Conservation (phyloP, 345 rosid genomes). For the Murraya koenigii region DNA sequence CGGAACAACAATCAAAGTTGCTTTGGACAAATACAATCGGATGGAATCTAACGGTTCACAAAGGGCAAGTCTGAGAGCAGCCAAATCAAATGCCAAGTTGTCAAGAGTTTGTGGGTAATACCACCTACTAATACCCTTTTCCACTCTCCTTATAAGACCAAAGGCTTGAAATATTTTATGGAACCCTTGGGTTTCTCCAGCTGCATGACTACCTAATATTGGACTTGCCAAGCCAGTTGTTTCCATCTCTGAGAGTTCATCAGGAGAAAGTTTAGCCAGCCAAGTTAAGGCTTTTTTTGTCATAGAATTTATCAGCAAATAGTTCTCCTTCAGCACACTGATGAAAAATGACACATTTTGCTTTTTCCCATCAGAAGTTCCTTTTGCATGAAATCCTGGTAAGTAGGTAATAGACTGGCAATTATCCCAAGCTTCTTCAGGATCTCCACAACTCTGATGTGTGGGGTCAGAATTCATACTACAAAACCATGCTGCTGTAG, state of each 20-base stretch:
- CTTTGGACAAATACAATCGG: conserved; percentile 84
- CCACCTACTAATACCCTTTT: conserved; percentile 69
- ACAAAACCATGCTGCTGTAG: conserved; percentile 82
- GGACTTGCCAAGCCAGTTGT: conserved; percentile 77
- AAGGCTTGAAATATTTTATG: conserved; percentile 73
- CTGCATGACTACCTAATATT: conserved; percentile 39
- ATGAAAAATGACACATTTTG: conserved; percentile 75
- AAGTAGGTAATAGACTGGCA: conserved; percentile 54
- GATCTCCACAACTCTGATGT: conserved; percentile 65
- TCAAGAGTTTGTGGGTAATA: conserved; percentile 66
- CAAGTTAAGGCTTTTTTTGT: conserved; percentile 73
- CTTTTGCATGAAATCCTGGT: conserved; percentile 75
- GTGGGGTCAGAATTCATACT: conserved; percentile 75
- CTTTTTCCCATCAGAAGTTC: conserved; percentile 50
- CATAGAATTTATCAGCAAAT: conserved; percentile 42
- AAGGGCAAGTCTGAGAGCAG: conserved; percentile 76
- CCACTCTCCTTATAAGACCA: conserved; percentile 68
- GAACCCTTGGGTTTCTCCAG: conserved; percentile 39
- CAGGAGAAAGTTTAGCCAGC: conserved; percentile 69
- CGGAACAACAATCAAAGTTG: conserved; percentile 89
- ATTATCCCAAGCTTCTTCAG: conserved; percentile 76
- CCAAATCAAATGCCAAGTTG: conserved; percentile 81
- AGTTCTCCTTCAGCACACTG: conserved; percentile 67
- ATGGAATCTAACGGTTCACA: conserved; percentile 68
- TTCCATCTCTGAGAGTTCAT: conserved; percentile 79